Percentiles rank a stretch among this genome's conserved stretches.
These are phyloP conservation scores for Persicaria tinctoria DNA, from an alignment of 148 eudicot species.

Conservation along the genomic window DNA sequence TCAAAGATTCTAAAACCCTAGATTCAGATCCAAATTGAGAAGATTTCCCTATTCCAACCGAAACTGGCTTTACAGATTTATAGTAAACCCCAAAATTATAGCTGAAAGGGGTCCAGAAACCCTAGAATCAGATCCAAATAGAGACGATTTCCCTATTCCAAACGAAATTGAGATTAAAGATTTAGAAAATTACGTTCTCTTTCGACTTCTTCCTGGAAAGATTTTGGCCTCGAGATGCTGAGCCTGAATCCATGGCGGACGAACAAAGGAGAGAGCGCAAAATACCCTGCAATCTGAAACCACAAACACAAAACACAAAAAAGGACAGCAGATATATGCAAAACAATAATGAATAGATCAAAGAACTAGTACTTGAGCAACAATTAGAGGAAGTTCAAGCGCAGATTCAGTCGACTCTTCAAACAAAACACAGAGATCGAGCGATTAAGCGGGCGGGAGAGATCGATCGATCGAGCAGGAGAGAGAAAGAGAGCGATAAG, in stretches of 20 bases:
- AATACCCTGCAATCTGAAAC: background rate
- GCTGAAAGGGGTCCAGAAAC: background rate
- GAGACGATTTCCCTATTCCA: background rate
- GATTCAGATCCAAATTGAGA: too few species aligned
- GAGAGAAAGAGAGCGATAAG: background rate
- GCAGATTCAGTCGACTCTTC: constrained; percentile 1
- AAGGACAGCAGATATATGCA: background rate
- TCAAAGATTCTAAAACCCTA: too few species aligned
- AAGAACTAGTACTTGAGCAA: background rate
- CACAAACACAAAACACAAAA: constrained; percentile 1
- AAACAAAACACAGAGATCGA: constrained; percentile 1
- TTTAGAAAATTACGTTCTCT: constrained; percentile 8
- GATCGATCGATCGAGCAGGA: background rate
- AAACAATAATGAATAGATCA: background rate
- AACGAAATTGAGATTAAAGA: background rate
- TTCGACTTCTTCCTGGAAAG: constrained; percentile 3
- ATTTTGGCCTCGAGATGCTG: background rate
- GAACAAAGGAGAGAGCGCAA: background rate
- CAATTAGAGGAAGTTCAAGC: background rate
- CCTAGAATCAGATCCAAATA: background rate
- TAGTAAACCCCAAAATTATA: background rate
- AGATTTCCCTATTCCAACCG: too few species aligned
- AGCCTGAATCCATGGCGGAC: constrained; percentile 2
- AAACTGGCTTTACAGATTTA: background rate
- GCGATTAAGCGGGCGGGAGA: background rate